These are phyloP conservation scores for Funneliformis caledonium DNA, from an alignment of 371 early-diverging fungal genomes.

Conservation along the genomic window DNA sequence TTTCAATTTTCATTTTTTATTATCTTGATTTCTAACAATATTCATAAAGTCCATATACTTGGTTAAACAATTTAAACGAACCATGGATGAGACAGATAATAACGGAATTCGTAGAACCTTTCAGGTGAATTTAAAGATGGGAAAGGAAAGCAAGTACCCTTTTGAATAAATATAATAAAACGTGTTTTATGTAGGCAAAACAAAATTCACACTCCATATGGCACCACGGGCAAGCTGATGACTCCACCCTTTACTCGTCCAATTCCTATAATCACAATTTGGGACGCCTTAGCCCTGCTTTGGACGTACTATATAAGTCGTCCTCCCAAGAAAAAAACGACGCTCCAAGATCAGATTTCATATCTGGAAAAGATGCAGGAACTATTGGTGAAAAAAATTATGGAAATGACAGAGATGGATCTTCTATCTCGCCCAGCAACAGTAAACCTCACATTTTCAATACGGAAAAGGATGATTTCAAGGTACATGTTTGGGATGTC, in stretches of 20 bases:
- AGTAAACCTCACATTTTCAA: constrained; percentile 6
- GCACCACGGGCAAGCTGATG: too few species aligned
- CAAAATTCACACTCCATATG: too few species aligned
- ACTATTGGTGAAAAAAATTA: background rate
- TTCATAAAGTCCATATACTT: too few species aligned
- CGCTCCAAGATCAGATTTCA: background rate
- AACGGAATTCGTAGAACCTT: too few species aligned
- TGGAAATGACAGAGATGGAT: background rate
- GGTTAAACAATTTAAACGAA: too few species aligned
- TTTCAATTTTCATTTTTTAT: background rate
- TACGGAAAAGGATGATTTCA: background rate
- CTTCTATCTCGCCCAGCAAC: background rate
- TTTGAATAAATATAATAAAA: too few species aligned
- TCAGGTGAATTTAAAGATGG: too few species aligned
- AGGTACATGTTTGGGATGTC: constrained; percentile 12
- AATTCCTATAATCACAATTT: constrained; percentile 10
- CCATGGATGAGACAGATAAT: too few species aligned
- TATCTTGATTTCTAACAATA: too few species aligned
- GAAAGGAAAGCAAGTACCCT: too few species aligned
- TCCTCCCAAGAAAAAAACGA: background rate
- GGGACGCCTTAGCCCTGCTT: background rate
- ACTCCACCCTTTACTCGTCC: background rate
- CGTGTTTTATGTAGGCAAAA: too few species aligned
- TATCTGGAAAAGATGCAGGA: constrained; percentile 10
- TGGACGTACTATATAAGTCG: constrained; percentile 12